Percentiles rank a stretch among this genome's conserved stretches.
Conservation (phyloP, 140 eudicot genomes). For the Bidens hawaiensis region DNA sequence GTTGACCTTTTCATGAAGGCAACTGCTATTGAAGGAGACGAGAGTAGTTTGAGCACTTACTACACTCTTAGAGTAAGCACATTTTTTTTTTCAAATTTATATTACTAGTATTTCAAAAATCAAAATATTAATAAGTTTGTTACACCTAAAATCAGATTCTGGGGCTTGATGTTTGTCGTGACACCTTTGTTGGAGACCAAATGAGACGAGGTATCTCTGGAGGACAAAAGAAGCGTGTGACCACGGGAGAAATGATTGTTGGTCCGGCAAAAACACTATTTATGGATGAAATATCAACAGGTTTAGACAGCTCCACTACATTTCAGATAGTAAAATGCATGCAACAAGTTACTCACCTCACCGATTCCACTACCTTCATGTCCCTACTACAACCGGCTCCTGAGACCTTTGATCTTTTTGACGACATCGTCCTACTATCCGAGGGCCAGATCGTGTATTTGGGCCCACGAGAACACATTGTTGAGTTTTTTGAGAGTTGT, state of each 20-base stretch:
- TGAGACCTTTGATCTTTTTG: conserved; percentile 75
- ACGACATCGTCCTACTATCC: conserved; percentile 61
- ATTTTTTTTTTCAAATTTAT: not conserved
- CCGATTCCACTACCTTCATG: conserved; percentile 56
- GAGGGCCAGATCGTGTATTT: conserved; percentile 72
- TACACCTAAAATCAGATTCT: conserved; percentile 28
- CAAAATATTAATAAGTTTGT: conserved; percentile 12
- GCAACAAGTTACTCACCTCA: conserved; percentile 59
- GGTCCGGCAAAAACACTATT: conserved; percentile 44
- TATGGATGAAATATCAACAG: conserved; percentile 77
- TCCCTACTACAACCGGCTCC: conserved; percentile 85
- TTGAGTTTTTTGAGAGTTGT: conserved; percentile 59
- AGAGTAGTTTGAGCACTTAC: conserved; percentile 26
- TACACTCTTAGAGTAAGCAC: conserved; percentile 27
- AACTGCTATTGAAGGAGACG: conserved; percentile 37
- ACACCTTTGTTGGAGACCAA: conserved; percentile 42
- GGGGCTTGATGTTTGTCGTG: conserved; percentile 46
- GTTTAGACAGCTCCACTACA: conserved; percentile 80
- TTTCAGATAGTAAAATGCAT: conserved; percentile 66
- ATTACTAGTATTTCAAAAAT: not conserved
- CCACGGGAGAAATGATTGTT: conserved; percentile 51
- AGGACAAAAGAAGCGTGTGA: conserved; percentile 45
- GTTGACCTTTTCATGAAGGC: conserved; percentile 62
- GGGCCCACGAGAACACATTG: conserved; percentile 64
- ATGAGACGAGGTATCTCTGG: conserved; percentile 50